Evolutionary conservation across 1,139 yeast species (phyloP), one percentile per base, ranked within the genome.

Genomic region (Scheffersomyces stambukii): DNA sequence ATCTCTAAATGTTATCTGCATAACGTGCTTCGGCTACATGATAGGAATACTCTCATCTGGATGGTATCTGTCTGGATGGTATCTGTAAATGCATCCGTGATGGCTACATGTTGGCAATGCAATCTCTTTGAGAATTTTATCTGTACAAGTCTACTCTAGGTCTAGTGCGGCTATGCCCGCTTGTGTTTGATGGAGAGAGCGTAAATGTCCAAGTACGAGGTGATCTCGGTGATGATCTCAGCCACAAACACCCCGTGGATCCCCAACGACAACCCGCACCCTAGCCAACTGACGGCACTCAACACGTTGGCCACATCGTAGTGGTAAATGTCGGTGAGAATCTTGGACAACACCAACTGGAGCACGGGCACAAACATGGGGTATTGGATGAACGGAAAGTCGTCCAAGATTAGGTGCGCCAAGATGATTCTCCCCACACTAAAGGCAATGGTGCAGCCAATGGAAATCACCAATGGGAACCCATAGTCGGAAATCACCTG

Each of bases 361-460:
- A 60, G 47, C 2, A 64, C 19, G 12, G 96, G 96, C 17, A 81
- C 62, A 27, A 75, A 63, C 70, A 79, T 70, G 23, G 95, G 86
- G 17, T 79, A 70, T 37, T 85, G 84, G 36, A 70, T 44, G 52
- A 66, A 60, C 28, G 97, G 97, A 66, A 83, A 89, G 3, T 59
- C 48, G 50, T 85, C 95, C 33, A 72, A 59, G 1, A 96, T 86
- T 46, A 89, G 75, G 55, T 89, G 96, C 3, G 88, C 93, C 35
- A 84, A 68, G 47, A 89, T 89, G 44, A 89, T 85, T 50, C 94
- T 74, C 4, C 97, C 97, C 13, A 89, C 96, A 2, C 77, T 67
- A 46, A 85, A 81, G 1, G 97, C 96, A 46, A 82, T 61, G 1
- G 84, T 70, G 21, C 81, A 67, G 4, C 96, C 96, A 41, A 81